Conservation (phyloP, 345 rosid genomes). For the thale cress (Arabidopsis thaliana) region TAIR10.1 NC_003075.7:11331501-11332000, state of each 20-base stretch:
- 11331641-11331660: conserved; percentile 72
- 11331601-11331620: conserved; percentile 60
- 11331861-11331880: conserved; percentile 77
- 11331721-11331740: conserved; percentile 60
- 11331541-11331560: conserved; percentile 23
- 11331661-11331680: conserved; percentile 64
- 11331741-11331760: conserved; percentile 57
- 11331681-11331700: conserved; percentile 59
- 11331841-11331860: background rate
- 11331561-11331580: conserved; percentile 4
- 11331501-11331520: conserved; percentile 78
- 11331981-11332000: conserved; percentile 26
- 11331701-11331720: conserved; percentile 51
- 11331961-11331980: background rate
- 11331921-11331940: conserved; percentile 80
- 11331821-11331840: conserved; percentile 17
- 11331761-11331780: conserved; percentile 48
- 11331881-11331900: conserved; percentile 64
- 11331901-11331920: conserved; percentile 64
- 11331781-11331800: background rate
- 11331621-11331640: conserved; percentile 87
- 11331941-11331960: conserved; percentile 56
- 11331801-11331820: background rate
- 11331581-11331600: background rate
- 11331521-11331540: conserved; percentile 28